Conservation (phyloP, 2,329 filamentous ascomycete genomes). For the Orbilia brochopaga region DNA sequence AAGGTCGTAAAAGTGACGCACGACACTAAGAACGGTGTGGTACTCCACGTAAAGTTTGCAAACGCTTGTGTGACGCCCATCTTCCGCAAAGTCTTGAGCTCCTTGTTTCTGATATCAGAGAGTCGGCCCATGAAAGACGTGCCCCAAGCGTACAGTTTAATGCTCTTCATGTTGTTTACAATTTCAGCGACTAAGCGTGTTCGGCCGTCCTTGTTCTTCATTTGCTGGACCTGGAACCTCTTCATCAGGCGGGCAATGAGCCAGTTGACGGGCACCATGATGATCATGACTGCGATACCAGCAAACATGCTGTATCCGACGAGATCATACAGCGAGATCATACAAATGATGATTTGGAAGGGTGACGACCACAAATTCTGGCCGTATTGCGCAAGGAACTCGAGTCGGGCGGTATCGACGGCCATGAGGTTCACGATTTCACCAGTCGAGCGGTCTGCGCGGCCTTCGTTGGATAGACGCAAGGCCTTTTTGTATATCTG, state of each 20-base stretch:
- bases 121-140: slow-evolving; percentile 97
- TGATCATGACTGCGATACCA: slow-evolving; percentile 89
- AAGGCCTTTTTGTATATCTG: slow-evolving; percentile 93
- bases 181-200: slow-evolving; percentile 96
- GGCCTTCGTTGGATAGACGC: slow-evolving; percentile 88
- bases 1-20: slow-evolving; percentile 96
- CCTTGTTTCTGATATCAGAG: slow-evolving; percentile 90
- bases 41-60: slow-evolving; percentile 97
- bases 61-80: slow-evolving; percentile 93
- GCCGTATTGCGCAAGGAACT: slow-evolving; percentile 80
- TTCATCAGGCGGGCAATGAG: slow-evolving; percentile 93
- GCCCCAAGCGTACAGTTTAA: slow-evolving; percentile 98
- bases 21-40: slow-evolving; percentile 94
- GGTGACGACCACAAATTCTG: slow-evolving; percentile 96
- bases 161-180: slow-evolving; percentile 99
- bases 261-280: slow-evolving; percentile 97
- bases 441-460: slow-evolving; percentile 85
- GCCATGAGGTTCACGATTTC: slow-evolving; percentile 99
- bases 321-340: slow-evolving; percentile 94
- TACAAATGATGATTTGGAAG: slow-evolving; percentile 94
- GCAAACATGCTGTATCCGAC: slow-evolving; percentile 95
- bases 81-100: slow-evolving; percentile 92
- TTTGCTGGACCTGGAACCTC: slow-evolving; percentile 89
- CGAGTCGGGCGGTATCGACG: slow-evolving; percentile 95
- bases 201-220: slow-evolving; percentile 98